Evolutionary conservation across 2,329 filamentous ascomycete species (phyloP), one percentile per base, ranked within the genome.

Genomic region (Ceratocystis cubensis): DNA sequence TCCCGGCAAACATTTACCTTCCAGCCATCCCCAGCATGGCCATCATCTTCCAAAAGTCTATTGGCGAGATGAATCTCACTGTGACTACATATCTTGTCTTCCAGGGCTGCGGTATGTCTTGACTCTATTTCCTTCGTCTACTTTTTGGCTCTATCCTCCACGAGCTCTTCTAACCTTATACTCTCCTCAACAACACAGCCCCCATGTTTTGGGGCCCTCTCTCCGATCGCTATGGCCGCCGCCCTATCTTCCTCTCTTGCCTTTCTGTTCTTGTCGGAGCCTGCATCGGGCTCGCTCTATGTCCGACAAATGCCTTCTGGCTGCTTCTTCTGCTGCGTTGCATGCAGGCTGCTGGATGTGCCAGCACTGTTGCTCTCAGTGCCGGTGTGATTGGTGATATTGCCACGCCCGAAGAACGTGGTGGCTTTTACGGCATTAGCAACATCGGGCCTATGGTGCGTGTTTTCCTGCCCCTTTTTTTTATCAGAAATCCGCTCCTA

Each of bases 151-250:
- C 44, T 37, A 0, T 20, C n/a, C 8, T 22, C 50, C 6, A 45
- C 15, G 10, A n/a, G 22, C 10, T 15, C 50, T 5, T 6, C 53
- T 57, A 57, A 57, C 53, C 20, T 57, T 28, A 4, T 30, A 5
- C 53, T 57, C 22, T 6, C 7, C 13, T 15, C 2, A 37, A 25
- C 22, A 20, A 17, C 17, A 53, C 28, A 65, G 70, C 74, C 0
- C 74, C 74, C 1, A 74, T 75, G 72, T 69, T 75, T 5, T 75
- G 74, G 74, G 74, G 74, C 5, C 71, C 74, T 1, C 66, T 75
- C 3, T 75, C 74, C 1, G 74, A 75, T 63, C 71, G 72, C 2
- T 73, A 73, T 61, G 74, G 74, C 15, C 70, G 74, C 1, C 69
- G 74, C 4, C 72, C 73, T 0, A 61, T 74, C 1, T 74, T 74